These are phyloP conservation scores for Fusarium xyrophilum DNA, from an alignment of 2,329 filamentous ascomycete genomes.

Conservation along the genomic window DNA sequence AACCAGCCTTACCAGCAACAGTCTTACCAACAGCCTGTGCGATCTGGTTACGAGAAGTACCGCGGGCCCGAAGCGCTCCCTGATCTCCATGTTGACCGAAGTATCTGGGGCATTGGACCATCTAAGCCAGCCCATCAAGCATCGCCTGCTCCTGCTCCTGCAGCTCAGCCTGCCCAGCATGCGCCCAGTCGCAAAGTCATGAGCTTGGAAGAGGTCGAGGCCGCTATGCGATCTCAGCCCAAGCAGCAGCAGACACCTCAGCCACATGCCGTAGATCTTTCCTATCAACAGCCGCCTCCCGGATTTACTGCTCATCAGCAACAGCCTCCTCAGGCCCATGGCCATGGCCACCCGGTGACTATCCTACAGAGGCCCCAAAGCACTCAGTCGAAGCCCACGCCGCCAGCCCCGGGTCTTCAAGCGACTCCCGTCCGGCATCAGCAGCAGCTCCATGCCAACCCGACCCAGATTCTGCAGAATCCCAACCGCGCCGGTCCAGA, in stretches of 20 bases:
- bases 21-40: conserved; percentile 62
- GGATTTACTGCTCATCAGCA: conserved; percentile 41
- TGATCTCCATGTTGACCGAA: conserved; percentile 90
- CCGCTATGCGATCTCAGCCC: conserved; percentile 79
- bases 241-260: conserved; percentile 58
- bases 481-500: conserved; percentile 69
- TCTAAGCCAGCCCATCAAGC: conserved; percentile 50
- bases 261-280: conserved; percentile 40
- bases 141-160: conserved; percentile 42
- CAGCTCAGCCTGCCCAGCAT: conserved; percentile 31
- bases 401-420: conserved; percentile 45
- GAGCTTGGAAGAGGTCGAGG: conserved; percentile 97
- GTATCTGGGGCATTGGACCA: conserved; percentile 84
- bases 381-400: conserved; percentile 50
- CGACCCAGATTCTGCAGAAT: conserved; percentile 81
- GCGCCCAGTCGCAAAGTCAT: conserved; percentile 75
- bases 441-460: conserved; percentile 56
- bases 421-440: conserved; percentile 45
- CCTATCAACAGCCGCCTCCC: conserved; percentile 40
- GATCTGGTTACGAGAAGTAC: conserved; percentile 92
- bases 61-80: conserved; percentile 82
- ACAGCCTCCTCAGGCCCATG: conserved; percentile 43
- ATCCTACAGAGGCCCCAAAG: conserved; percentile 63
- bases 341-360: conserved; percentile 58
- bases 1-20: conserved; percentile 35